A percentile compares a stretch with the other conserved stretches of the same genome.
phyloP scores from a whole-genome alignment of 78 protist genomes.

The Planoprotostelium fungivorum region DNA sequence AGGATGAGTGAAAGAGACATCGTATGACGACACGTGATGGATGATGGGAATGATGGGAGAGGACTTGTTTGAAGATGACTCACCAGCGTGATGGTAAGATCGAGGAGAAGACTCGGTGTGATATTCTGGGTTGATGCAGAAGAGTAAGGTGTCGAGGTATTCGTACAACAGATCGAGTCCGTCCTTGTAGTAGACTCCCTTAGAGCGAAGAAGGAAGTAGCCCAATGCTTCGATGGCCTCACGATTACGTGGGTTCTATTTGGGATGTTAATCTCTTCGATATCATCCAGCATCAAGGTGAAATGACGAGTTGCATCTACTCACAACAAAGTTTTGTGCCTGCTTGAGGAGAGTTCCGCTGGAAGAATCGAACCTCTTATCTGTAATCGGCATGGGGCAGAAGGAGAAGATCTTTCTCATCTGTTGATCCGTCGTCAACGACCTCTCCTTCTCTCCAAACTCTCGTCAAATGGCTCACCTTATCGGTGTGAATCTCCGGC shows the following conservation, averaged over 20 bases:
- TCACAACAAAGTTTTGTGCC: neutral
- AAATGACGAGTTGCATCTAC: neutral
- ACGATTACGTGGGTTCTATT: neutral
- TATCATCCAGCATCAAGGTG: neutral
- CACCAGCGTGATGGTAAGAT: neutral
- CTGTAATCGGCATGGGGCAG: neutral
- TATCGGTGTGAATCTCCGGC: neutral
- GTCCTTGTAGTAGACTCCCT: neutral
- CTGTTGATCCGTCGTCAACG: neutral
- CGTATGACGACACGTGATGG: neutral
- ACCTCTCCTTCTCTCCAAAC: neutral
- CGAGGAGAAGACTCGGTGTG: neutral
- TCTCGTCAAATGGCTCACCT: neutral
- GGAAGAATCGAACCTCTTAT: neutral
- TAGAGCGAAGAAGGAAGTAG: neutral
- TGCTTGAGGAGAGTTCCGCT: neutral
- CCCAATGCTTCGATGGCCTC: neutral
- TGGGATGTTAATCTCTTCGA: neutral
- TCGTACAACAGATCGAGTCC: neutral
- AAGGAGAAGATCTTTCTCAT: neutral
- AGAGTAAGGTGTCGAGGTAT: neutral
- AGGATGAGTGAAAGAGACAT: neutral
- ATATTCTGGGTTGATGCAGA: neutral
- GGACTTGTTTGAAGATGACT: no score
- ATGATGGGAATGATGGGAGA: no score